phyloP scores from a whole-genome alignment of 2,329 filamentous ascomycete species.

The Scytalidium sp. region DNA sequence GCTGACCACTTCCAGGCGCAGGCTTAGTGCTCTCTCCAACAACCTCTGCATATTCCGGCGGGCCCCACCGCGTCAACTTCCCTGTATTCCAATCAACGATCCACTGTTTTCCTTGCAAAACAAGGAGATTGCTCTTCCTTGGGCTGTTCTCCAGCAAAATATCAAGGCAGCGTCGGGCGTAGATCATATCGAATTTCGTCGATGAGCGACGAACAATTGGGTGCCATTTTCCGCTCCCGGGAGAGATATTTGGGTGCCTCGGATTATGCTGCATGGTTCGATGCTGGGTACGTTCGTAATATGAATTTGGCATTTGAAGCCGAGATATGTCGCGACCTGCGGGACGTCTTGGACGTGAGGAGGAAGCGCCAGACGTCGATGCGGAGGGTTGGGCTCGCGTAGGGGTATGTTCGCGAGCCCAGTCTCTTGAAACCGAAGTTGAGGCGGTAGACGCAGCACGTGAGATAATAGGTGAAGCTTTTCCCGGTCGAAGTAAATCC shows the following conservation, averaged over 20 bases:
- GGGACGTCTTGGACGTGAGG: neutral
- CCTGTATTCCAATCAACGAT: constrained; percentile 58
- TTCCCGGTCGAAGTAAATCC: too few species aligned
- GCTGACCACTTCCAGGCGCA: neutral
- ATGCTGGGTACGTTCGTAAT: constrained; percentile 35
- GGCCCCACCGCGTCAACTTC: constrained; percentile 49
- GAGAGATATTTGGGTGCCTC: constrained; percentile 8
- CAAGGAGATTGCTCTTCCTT: constrained; percentile 55
- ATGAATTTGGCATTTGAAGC: constrained; percentile 35
- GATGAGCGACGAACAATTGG: constrained; percentile 53
- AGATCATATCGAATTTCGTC: constrained; percentile 53
- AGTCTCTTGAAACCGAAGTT: neutral
- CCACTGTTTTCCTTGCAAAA: constrained; percentile 56
- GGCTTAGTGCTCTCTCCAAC: neutral
- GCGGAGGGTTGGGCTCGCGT: neutral
- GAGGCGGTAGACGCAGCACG: neutral
- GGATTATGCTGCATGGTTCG: neutral
- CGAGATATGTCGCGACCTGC: constrained; percentile 10
- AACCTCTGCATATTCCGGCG: constrained; percentile 50
- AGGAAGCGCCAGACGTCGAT: neutral
- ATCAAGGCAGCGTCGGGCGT: constrained; percentile 59
- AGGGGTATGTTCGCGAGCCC: neutral
- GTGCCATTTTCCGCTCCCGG: constrained; percentile 48
- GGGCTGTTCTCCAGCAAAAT: constrained; percentile 54
- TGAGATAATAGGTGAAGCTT: neutral